Evolutionary conservation across 306 rosid genomes (phyloP).

Genomic region (Vigna trinervia): DNA sequence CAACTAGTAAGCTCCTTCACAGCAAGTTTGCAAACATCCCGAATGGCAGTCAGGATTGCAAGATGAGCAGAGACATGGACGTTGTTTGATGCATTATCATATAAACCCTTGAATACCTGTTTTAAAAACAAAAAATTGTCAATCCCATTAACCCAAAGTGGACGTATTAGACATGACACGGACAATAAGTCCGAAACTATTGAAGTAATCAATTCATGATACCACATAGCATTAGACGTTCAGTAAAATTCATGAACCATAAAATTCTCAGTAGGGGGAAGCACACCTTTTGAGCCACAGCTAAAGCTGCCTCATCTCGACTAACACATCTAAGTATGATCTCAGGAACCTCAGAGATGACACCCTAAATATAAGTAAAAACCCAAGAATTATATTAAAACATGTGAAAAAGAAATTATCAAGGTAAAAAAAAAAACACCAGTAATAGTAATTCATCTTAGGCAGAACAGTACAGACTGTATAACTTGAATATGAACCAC

Average conservation of each 20-base stretch:
- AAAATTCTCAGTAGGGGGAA: conserved; percentile 4
- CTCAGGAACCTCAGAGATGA: conserved; percentile 90
- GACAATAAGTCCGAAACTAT: conserved; percentile 10
- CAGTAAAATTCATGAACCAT: conserved; percentile 11
- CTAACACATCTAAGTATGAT: conserved; percentile 87
- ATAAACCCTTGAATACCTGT: conserved; percentile 88
- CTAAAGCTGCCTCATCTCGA: conserved; percentile 99
- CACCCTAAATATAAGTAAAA: conserved; percentile 58
- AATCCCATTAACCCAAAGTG: conserved; percentile 34
- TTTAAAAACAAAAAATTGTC: conserved; percentile 10
- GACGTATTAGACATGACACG: conserved; percentile 12
- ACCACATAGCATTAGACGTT: neutral
- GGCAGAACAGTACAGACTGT: neutral
- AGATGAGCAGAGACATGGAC: conserved; percentile 83
- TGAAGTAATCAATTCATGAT: conserved; percentile 23
- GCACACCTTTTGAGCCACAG: conserved; percentile 95
- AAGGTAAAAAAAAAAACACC: conserved; percentile 10
- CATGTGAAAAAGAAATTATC: neutral
- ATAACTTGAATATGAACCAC: neutral
- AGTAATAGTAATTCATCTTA: neutral
- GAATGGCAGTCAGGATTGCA: conserved; percentile 85
- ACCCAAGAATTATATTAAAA: conserved; percentile 35
- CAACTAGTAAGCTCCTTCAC: conserved; percentile 95
- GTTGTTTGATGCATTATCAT: conserved; percentile 78
- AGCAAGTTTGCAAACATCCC: conserved; percentile 99